Percentiles rank a stretch among this genome's conserved stretches.
phyloP scores from a whole-genome alignment of 495 filamentous ascomycete species.

The Penicillium taxi region DNA sequence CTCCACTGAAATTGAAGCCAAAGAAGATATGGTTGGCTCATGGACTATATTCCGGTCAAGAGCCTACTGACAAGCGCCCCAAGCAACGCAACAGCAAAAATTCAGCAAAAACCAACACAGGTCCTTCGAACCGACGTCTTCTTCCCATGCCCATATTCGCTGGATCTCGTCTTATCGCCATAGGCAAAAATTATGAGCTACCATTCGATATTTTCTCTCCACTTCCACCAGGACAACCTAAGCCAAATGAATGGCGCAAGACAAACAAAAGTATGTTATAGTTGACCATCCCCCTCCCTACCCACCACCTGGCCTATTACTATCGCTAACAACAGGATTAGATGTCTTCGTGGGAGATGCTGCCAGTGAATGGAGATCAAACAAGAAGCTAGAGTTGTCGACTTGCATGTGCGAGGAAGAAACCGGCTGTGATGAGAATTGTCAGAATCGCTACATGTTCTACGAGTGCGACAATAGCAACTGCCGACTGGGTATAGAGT shows the following conservation, averaged over 20 bases:
- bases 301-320: too few species aligned
- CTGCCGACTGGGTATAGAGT: constrained; percentile 66
- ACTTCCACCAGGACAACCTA: constrained; percentile 74
- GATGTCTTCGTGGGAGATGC: constrained; percentile 92
- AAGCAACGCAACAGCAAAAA: constrained; percentile 55
- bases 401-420: constrained; percentile 72
- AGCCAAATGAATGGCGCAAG: constrained; percentile 83
- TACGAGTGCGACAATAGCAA: constrained; percentile 93
- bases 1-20: constrained; percentile 28
- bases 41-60: constrained; percentile 86
- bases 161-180: constrained; percentile 51
- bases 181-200: constrained; percentile 71
- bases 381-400: constrained; percentile 62
- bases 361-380: constrained; percentile 73
- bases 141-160: constrained; percentile 64
- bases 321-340: constrained; percentile 28
- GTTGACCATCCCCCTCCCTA: background rate
- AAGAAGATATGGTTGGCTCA: constrained; percentile 69
- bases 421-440: constrained; percentile 77
- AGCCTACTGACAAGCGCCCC: constrained; percentile 54
- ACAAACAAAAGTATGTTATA: constrained; percentile 71
- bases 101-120: constrained; percentile 36
- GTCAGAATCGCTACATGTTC: constrained; percentile 91
- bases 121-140: constrained; percentile 31
- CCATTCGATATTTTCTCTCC: constrained; percentile 87